Evolutionary conservation across 192 early-diverging fungal species (phyloP), one percentile per base, ranked within the genome.

Genomic region (Bifiguratus adelaidae): DNA sequence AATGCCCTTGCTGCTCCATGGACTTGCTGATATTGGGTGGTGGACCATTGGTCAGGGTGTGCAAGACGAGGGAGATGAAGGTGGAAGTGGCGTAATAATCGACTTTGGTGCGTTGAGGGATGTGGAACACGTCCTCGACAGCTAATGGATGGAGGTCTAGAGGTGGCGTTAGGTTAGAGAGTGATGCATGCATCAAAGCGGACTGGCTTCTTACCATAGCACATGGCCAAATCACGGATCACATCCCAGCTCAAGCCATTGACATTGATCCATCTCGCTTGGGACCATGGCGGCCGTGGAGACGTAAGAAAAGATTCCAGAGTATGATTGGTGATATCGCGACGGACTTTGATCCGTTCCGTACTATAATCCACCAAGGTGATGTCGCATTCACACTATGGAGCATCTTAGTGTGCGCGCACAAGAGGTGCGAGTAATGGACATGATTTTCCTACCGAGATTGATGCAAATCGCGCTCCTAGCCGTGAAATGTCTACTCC

Each of bases 201-300:
- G 32, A 33, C n/a, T 33, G 8, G 32, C 32, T 33, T 33, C 32
- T 27, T 45, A 71, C 65, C 55, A 30, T 65, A 68, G 36, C 50
- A 48, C 2, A 60, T 35, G 5, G 66, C 36, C 12, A 71, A 49
- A 2, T 32, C 35, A 20, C 61, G 69, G 42, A 69, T 63, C 15
- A 70, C 58, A 41, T 68, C 67, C 56, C 62, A 68, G 21, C 53
- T 62, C 32, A 76, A 50, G 16, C 68, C 68, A 20, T 68, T 53
- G 21, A 74, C 56, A 28, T 76, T 71, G 41, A 76, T 74, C 74
- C 74, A 76, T 11, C 73, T 67, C 15, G 67, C 67, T 16, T 38
- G 58, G 2, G 55, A 64, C 55, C 55, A 56, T 19, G 38, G 27
- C 0, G 73, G 71, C 4, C 71, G 55, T 48, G 1, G 16, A 21